Evolutionary conservation across 2,329 filamentous ascomycete genomes (phyloP), one percentile per base, ranked within the genome.

Genomic region (Myriosclerotinia scirpicola): DNA sequence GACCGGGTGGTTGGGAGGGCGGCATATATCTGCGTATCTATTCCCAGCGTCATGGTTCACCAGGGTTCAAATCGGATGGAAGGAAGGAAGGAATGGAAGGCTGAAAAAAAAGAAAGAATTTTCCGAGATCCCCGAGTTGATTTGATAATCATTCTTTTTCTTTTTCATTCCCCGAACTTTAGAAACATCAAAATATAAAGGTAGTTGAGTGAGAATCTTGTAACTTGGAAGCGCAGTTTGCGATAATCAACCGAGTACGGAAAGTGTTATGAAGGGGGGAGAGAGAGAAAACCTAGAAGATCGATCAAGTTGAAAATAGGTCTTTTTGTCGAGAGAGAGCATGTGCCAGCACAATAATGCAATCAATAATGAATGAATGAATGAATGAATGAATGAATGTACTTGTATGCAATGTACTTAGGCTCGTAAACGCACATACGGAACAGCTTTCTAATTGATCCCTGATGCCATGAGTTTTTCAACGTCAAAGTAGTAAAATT

Each of bases 11-110:
- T 60, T 50, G 63, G 52, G 36, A 46, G 60, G n/a, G 44, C 44
- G 44, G 44, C 44, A n/a, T n/a, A 20, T 52, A 48, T 34, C 42
- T 42, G 58, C 22, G 15, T 50, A 59, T 17, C 48, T 48, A 48
- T 60, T 65, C 44, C 64, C 64, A 65, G 64, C 42, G 48, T 60
- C 34, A 15, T 65, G 64, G 64, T 60, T 65, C 64, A 60, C 48
- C n/a, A 60, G 46, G 64, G 55, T 60, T 46, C 36, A 60, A 40
- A 52, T 60, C 36, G 54, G 54, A 59, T 40, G 63, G 54, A 56
- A 34, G 38, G 54, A 44, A 38, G 38, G 53, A 64, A 65, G 62
- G 53, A 48, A 60, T 53, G 54, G 64, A 59, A 52, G 54, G 64
- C 54, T 52, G 64, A 65, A 60, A 52, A 59, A 52, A 59, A 59